phyloP scores from a whole-genome alignment of 768 basidiomycete genomes.

The Boletus subcaerulescens region DNA sequence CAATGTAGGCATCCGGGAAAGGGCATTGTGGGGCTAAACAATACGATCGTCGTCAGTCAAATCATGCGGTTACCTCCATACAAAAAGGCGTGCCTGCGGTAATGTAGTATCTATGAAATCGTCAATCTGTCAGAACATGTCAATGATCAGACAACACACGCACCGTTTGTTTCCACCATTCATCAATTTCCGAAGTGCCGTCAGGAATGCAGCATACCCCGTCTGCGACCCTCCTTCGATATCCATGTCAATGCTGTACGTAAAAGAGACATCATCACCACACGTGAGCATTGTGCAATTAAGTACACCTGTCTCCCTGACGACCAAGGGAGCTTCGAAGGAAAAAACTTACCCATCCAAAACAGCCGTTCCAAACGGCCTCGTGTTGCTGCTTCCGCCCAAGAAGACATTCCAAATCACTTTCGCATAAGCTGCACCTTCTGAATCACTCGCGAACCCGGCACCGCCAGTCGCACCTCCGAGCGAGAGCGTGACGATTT shows the following conservation, averaged over 20 bases:
- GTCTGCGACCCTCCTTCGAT: constrained; percentile 43
- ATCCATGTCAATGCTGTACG: constrained; percentile 41
- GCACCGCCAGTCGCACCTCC: constrained; percentile 63
- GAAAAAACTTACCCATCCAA: constrained; percentile 56
- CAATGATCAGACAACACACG: constrained; percentile 4
- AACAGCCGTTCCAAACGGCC: constrained; percentile 70
- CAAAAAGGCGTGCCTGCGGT: constrained; percentile 33
- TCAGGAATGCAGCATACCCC: constrained; percentile 30
- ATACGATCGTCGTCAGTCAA: neutral
- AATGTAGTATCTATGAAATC: constrained; percentile 38
- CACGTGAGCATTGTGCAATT: neutral
- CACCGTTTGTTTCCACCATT: constrained; percentile 26
- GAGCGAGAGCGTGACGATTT: constrained; percentile 55
- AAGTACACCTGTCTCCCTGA: neutral
- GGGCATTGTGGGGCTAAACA: constrained; percentile 41
- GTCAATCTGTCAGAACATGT: neutral
- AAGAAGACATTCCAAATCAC: constrained; percentile 70
- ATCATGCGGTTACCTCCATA: neutral
- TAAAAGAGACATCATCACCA: neutral
- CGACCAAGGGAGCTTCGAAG: neutral
- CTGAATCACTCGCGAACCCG: constrained; percentile 55
- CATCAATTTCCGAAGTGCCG: constrained; percentile 27
- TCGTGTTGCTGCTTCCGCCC: constrained; percentile 56
- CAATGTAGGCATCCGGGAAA: constrained; percentile 46
- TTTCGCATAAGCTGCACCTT: constrained; percentile 58